A percentile compares a stretch with the other conserved stretches of the same genome.
Evolutionary conservation across 106 monocot genomes (phyloP).

Genomic region (Acorus gramineus): DNA sequence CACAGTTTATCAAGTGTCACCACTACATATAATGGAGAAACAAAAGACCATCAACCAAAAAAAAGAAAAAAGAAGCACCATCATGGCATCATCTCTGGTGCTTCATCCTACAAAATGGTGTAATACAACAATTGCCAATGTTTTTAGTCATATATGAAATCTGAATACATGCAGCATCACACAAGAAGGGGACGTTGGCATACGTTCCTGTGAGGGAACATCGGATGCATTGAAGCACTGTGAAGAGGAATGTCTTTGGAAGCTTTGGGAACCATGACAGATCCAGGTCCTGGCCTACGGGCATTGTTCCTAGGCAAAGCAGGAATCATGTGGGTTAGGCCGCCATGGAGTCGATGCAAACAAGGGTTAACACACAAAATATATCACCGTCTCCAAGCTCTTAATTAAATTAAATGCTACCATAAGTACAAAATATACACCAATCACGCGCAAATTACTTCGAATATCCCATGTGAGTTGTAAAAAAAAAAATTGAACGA

Average conservation of each 20-base stretch:
- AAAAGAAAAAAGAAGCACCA: too few species aligned
- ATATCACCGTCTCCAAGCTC: too few species aligned
- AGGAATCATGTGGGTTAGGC: constrained; percentile 16
- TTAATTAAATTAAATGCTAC: too few species aligned
- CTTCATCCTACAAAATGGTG: too few species aligned
- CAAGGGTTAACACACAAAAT: not conserved
- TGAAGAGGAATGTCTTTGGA: not conserved
- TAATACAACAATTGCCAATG: not conserved
- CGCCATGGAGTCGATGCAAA: constrained; percentile 25
- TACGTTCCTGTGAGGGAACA: not conserved
- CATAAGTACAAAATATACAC: too few species aligned
- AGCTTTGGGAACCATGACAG: constrained; percentile 13
- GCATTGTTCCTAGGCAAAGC: not conserved
- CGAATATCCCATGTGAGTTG: too few species aligned
- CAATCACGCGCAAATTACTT: too few species aligned
- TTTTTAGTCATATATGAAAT: constrained; percentile 55
- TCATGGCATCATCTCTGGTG: too few species aligned
- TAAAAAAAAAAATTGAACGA: too few species aligned
- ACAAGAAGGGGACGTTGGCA: constrained; percentile 15
- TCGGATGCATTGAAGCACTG: not conserved
- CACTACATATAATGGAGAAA: too few species aligned
- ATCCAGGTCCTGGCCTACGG: not conserved
- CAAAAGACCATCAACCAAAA: too few species aligned
- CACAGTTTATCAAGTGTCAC: too few species aligned
- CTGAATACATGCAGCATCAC: constrained; percentile 72